Conservation (phyloP, 345 rosid species). For the Syzygium jambos region DNA sequence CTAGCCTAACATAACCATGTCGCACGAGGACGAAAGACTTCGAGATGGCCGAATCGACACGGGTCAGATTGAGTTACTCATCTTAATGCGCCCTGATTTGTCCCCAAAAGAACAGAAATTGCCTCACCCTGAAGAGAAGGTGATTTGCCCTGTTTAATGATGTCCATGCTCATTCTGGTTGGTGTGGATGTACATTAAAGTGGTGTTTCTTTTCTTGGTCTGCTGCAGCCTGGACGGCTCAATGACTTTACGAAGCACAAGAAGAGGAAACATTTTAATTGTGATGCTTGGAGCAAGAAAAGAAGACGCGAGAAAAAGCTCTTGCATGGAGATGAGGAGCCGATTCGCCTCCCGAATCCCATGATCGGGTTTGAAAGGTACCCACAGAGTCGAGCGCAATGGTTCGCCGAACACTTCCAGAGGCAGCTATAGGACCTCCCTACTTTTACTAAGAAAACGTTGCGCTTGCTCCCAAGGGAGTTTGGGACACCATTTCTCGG, state of each 20-base stretch:
- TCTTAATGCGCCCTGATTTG: neutral
- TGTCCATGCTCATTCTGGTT: too few species aligned
- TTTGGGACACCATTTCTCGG: conserved; percentile 79
- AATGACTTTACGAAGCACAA: conserved; percentile 12
- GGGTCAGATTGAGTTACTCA: neutral
- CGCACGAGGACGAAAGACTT: neutral
- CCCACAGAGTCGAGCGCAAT: conserved; percentile 32
- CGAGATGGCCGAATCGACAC: neutral
- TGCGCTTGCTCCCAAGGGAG: conserved; percentile 88
- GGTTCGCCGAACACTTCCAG: conserved; percentile 46
- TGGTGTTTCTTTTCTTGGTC: conserved; percentile 5
- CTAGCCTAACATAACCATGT: neutral
- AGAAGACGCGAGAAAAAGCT: conserved; percentile 15
- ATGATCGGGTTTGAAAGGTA: conserved; percentile 80
- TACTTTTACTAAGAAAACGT: conserved; percentile 89
- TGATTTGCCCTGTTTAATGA: conserved; percentile 1
- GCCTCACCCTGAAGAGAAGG: conserved; percentile 40
- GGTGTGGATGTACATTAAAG: too few species aligned
- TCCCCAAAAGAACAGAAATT: neutral
- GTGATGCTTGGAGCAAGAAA: conserved; percentile 20
- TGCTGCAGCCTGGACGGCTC: conserved; percentile 26
- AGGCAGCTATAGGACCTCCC: conserved; percentile 55
- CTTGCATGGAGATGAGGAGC: conserved; percentile 29
- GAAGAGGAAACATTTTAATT: conserved; percentile 34
- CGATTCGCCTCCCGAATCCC: conserved; percentile 63